Conservation (phyloP, 345 rosid species). For the Pistacia atlantica region DNA sequence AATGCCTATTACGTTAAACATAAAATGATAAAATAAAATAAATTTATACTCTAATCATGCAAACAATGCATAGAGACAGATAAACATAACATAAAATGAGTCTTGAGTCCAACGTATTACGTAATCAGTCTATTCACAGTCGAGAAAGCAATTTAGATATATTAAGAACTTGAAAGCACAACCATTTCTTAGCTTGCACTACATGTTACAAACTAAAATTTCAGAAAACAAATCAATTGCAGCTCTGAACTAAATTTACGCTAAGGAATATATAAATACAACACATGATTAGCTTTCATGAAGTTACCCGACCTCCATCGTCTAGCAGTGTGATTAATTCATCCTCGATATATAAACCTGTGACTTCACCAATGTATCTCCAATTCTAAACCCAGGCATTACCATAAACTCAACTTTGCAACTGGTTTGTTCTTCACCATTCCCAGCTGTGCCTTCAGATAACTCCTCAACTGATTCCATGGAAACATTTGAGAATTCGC, state of each 20-base stretch:
- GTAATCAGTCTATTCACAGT: constrained; percentile 21
- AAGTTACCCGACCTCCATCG: neutral
- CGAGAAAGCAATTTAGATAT: constrained; percentile 9
- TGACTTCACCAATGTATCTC: constrained; percentile 41
- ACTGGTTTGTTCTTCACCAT: constrained; percentile 18
- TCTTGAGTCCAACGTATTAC: too few relatives aligned
- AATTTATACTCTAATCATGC: too few relatives aligned
- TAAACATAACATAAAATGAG: too few relatives aligned
- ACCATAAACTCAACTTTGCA: constrained; percentile 54
- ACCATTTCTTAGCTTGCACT: constrained; percentile 4
- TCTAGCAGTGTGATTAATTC: neutral
- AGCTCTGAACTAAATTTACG: constrained; percentile 9
- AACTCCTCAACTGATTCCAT: constrained; percentile 45
- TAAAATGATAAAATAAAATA: too few relatives aligned
- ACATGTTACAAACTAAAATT: constrained; percentile 9
- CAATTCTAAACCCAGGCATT: constrained; percentile 64
- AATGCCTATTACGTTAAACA: too few relatives aligned
- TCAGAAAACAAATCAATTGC: constrained; percentile 6
- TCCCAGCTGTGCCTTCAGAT: constrained; percentile 4
- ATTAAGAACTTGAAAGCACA: neutral
- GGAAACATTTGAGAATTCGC: constrained; percentile 41
- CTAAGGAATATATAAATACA: constrained; percentile 9
- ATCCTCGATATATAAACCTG: constrained; percentile 51
- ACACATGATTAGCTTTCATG: constrained; percentile 6
- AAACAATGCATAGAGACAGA: too few relatives aligned